Evolutionary conservation across 345 rosid genomes (phyloP).

Genomic region (Cochlearia excelsa): DNA sequence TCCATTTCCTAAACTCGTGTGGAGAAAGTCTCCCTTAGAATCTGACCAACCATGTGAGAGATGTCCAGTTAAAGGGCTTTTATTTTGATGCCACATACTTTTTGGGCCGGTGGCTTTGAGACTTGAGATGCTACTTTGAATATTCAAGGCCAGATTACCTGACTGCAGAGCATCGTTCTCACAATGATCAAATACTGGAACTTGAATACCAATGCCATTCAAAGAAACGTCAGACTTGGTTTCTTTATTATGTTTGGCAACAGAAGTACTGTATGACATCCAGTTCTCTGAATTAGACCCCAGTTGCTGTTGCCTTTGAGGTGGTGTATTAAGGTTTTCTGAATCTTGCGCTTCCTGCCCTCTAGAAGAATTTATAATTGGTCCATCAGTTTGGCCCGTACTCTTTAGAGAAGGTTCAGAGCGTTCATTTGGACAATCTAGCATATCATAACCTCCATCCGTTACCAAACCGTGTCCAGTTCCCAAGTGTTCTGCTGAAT

Average conservation of each 20-base stretch:
- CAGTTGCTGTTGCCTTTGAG: constrained; percentile 33
- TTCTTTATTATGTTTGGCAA: constrained; percentile 38
- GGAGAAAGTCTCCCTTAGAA: constrained; percentile 53
- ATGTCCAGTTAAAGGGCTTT: constrained; percentile 54
- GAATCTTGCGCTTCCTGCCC: constrained; percentile 37
- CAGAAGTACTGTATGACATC: constrained; percentile 30
- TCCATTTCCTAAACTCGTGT: constrained; percentile 65
- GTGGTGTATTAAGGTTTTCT: constrained; percentile 26
- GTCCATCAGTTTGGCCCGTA: constrained; percentile 27
- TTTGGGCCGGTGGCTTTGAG: constrained; percentile 88
- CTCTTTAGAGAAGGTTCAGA: constrained; percentile 33
- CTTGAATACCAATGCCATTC: constrained; percentile 53
- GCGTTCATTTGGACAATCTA: constrained; percentile 30
- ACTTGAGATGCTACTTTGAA: constrained; percentile 59
- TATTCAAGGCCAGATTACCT: constrained; percentile 52
- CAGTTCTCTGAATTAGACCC: constrained; percentile 37
- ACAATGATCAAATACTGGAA: constrained; percentile 48
- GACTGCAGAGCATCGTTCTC: constrained; percentile 44
- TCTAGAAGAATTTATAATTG: constrained; percentile 30
- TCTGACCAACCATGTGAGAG: constrained; percentile 71
- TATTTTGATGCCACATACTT: constrained; percentile 70
- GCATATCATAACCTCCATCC: constrained; percentile 35
- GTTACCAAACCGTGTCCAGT: constrained; percentile 36
- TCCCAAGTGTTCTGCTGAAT: constrained; percentile 38
- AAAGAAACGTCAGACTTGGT: constrained; percentile 33